phyloP scores from a whole-genome alignment of 75 land plant species.

The Selaginella tamariscina region DNA sequence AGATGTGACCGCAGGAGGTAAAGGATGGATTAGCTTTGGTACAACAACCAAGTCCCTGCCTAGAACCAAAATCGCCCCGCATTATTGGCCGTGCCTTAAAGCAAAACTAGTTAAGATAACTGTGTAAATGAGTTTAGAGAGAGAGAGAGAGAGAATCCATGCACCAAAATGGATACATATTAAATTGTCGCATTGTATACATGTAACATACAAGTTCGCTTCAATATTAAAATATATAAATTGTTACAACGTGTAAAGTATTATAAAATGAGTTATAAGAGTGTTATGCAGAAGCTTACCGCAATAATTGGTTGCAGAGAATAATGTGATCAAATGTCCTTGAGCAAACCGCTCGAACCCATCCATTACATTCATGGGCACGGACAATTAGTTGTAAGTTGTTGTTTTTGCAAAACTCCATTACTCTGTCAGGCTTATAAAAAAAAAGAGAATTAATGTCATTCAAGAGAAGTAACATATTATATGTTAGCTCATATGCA shows the following conservation, averaged over 20 bases:
- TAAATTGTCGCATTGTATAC: background rate
- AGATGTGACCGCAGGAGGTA: constrained; percentile 83
- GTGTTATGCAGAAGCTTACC: constrained; percentile 32
- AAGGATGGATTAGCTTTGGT: constrained; percentile 93
- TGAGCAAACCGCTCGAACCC: constrained; percentile 99
- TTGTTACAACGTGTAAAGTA: no score
- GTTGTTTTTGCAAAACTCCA: constrained; percentile 98
- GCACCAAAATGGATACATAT: background rate
- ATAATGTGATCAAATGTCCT: constrained; percentile 93
- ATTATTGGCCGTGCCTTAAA: constrained; percentile 93
- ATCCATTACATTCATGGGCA: constrained; percentile 99
- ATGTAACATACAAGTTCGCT: background rate
- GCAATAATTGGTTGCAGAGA: constrained; percentile 97
- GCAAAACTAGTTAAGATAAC: background rate
- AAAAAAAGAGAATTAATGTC: constrained; percentile 10
- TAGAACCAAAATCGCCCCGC: constrained; percentile 98
- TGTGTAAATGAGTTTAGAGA: background rate
- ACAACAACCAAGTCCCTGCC: constrained; percentile 97
- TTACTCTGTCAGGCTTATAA: constrained; percentile 89
- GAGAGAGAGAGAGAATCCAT: background rate
- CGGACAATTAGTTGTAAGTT: constrained; percentile 93
- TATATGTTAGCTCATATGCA: background rate
- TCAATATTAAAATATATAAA: background rate
- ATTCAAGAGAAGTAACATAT: background rate
- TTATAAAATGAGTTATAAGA: background rate